phyloP scores from a whole-genome alignment of 805 yeast genomes.

The Hyphopichia homilentoma region DNA sequence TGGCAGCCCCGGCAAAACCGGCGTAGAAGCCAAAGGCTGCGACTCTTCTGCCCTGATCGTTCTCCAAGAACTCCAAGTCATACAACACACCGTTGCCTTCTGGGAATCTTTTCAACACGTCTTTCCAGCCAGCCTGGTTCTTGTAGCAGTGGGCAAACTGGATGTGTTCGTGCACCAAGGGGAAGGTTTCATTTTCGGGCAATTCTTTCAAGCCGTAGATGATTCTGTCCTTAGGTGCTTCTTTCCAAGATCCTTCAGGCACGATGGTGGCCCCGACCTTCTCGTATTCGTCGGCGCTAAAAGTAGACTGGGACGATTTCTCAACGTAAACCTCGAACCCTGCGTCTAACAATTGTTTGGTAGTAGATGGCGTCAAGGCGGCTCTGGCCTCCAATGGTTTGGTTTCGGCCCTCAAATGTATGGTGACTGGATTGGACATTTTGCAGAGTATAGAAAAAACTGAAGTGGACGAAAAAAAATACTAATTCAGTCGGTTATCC shows the following conservation, averaged over 20 bases:
- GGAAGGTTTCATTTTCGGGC: constrained; percentile 87
- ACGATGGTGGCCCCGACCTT: constrained; percentile 83
- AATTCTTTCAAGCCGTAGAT: constrained; percentile 93
- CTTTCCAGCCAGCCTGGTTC: constrained; percentile 96
- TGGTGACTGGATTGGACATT: constrained; percentile 42
- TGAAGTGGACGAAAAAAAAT: not conserved
- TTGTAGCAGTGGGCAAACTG: constrained; percentile 99
- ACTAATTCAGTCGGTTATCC: not conserved
- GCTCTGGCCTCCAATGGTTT: constrained; percentile 98
- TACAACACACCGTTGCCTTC: constrained; percentile 87
- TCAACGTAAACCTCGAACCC: constrained; percentile 90
- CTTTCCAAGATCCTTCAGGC: constrained; percentile 89
- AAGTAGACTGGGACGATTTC: constrained; percentile 79
- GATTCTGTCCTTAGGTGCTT: constrained; percentile 86
- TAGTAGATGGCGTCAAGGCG: constrained; percentile 89
- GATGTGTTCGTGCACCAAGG: constrained; percentile 91
- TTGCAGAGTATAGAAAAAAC: constrained; percentile 3
- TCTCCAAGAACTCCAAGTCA: constrained; percentile 91
- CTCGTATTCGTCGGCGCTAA: constrained; percentile 70
- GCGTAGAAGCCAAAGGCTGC: constrained; percentile 99
- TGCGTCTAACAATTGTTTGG: constrained; percentile 76
- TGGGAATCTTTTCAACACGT: constrained; percentile 84
- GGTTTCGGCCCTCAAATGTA: constrained; percentile 94
- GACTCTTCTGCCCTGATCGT: constrained; percentile 95
- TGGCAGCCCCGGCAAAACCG: constrained; percentile 99